Evolutionary conservation across 2,329 filamentous ascomycete species (phyloP).

Genomic region (Neonectria coccinea): DNA sequence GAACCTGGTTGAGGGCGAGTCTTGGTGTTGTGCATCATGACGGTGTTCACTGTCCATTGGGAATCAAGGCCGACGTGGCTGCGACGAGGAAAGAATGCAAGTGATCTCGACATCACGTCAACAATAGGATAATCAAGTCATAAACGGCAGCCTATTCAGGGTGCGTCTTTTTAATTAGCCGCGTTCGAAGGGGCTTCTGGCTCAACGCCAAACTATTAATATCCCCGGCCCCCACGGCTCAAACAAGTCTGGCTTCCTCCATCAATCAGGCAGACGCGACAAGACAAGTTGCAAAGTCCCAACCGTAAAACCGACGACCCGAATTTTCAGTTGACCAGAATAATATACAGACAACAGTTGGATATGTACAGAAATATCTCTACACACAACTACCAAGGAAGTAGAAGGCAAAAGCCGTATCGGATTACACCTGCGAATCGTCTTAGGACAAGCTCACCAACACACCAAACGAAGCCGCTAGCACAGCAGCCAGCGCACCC

Average conservation of each 20-base stretch:
- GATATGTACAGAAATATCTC: neutral
- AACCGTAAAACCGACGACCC: neutral
- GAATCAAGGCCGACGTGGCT: neutral
- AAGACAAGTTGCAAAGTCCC: neutral
- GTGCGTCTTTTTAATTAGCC: neutral
- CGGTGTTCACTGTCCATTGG: slow-evolving; percentile 7
- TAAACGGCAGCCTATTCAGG: too few relatives aligned
- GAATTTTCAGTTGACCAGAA: neutral
- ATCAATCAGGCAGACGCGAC: neutral
- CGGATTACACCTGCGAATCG: slow-evolving; percentile 25
- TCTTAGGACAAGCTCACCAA: slow-evolving; percentile 41
- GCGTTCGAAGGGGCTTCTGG: neutral
- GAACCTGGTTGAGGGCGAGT: neutral
- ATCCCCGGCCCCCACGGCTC: neutral
- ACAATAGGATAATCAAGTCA: too few relatives aligned
- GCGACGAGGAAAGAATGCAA: neutral
- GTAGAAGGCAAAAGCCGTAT: neutral
- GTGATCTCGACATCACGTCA: too few relatives aligned
- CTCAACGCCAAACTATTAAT: neutral
- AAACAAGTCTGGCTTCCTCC: neutral
- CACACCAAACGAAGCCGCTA: slow-evolving; percentile 12
- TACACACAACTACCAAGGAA: neutral
- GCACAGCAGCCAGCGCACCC: slow-evolving; percentile 8
- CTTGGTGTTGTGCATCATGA: neutral
- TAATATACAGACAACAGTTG: neutral